A percentile compares a stretch with the other conserved stretches of the same genome.
phyloP scores from a whole-genome alignment of 257 asterid genomes.

The Solanum pinnatisectum region DNA sequence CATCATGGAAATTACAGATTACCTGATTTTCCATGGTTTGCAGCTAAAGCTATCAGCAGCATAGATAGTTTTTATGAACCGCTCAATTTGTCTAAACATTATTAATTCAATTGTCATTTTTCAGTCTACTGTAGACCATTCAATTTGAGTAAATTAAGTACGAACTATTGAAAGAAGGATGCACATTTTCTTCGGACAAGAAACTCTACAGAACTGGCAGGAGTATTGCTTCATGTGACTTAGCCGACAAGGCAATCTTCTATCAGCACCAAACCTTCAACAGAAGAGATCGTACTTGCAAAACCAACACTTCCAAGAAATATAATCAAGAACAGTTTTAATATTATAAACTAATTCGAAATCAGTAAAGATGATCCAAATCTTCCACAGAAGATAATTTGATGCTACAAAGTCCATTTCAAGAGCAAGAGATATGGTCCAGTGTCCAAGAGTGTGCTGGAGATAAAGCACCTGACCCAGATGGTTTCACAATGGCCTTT shows the following conservation, averaged over 20 bases:
- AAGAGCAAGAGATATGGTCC: background rate
- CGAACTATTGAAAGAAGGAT: background rate
- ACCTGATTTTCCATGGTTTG: background rate
- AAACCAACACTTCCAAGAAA: background rate
- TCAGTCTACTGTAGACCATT: background rate
- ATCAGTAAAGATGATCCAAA: background rate
- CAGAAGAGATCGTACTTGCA: background rate
- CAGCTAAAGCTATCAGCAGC: background rate
- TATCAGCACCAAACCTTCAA: background rate
- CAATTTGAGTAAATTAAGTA: background rate
- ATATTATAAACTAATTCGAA: background rate
- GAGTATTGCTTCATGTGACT: background rate
- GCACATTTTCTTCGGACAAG: background rate
- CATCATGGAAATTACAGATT: background rate
- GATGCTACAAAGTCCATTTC: background rate
- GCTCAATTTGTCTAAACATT: background rate
- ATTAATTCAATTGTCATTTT: background rate
- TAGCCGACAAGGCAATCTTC: background rate
- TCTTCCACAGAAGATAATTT: background rate
- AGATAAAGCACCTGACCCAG: background rate
- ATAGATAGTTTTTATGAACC: background rate
- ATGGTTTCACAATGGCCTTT: background rate
- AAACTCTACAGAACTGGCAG: background rate
- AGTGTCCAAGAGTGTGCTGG: background rate
- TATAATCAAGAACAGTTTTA: background rate